Conservation (phyloP, 148 eudicot species). For the Rhododendron williamsianum region DNA sequence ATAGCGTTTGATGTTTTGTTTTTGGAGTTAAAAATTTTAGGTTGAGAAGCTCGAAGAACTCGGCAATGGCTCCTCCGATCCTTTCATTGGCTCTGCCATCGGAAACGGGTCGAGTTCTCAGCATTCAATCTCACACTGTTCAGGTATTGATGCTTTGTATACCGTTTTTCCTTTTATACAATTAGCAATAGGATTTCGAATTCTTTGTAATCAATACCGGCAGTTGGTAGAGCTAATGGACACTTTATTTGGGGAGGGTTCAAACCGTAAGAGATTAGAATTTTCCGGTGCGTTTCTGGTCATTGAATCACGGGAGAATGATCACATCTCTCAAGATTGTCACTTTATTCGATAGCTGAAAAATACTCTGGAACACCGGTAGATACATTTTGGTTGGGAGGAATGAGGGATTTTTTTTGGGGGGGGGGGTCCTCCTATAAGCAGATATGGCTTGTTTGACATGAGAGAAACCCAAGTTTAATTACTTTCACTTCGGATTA, state of each 20-base stretch:
- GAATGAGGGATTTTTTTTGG: background rate
- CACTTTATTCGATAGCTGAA: background rate
- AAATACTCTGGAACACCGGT: background rate
- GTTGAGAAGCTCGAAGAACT: conserved; percentile 27
- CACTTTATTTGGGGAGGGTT: too few relatives aligned
- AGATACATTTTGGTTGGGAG: background rate
- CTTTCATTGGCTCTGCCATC: conserved; percentile 81
- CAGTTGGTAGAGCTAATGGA: background rate
- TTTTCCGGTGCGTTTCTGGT: background rate
- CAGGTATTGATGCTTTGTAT: conserved; percentile 41
- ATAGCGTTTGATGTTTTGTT: background rate
- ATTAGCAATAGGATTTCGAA: background rate
- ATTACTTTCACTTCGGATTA: background rate
- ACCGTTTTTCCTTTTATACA: background rate
- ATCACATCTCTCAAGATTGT: background rate
- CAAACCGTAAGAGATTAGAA: too few relatives aligned
- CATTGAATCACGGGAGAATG: background rate
- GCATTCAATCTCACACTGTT: conserved; percentile 96
- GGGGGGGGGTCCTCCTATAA: background rate
- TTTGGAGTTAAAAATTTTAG: conserved; percentile 10
- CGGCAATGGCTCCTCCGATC: conserved; percentile 69
- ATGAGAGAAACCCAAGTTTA: background rate
- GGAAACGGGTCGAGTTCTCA: conserved; percentile 89
- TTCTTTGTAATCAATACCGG: background rate
- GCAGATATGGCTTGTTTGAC: background rate